Conservation (phyloP, 371 early-diverging fungal genomes). For the Dichotomocladium elegans region DNA sequence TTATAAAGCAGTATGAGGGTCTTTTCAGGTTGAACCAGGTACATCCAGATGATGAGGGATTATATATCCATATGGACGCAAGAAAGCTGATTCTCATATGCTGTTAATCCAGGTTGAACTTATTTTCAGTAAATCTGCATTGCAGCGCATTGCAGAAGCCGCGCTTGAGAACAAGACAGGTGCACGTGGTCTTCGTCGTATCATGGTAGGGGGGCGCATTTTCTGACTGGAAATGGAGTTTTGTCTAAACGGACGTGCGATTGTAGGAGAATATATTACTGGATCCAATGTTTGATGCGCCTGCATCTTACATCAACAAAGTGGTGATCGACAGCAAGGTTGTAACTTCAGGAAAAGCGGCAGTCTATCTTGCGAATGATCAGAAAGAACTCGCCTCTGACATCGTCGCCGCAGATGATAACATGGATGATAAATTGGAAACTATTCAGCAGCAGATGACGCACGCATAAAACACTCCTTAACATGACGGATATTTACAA, state of each 20-base stretch:
- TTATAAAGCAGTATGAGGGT: constrained; percentile 80
- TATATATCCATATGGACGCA: too few relatives aligned
- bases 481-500: neutral
- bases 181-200: constrained; percentile 83
- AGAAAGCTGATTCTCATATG: too few relatives aligned
- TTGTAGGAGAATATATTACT: constrained; percentile 65
- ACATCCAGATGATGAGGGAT: neutral
- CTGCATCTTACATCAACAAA: constrained; percentile 66
- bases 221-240: too few relatives aligned
- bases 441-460: constrained; percentile 17
- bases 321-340: constrained; percentile 71
- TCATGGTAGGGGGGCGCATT: constrained; percentile 71
- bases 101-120: constrained; percentile 40
- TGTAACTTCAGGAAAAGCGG: constrained; percentile 51
- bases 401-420: constrained; percentile 34
- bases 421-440: neutral
- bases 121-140: constrained; percentile 68
- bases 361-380: constrained; percentile 59
- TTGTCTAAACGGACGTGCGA: too few relatives aligned
- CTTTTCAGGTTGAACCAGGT: constrained; percentile 69
- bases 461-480: constrained; percentile 10
- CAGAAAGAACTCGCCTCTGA: constrained; percentile 37
- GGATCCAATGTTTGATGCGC: constrained; percentile 82
- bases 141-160: constrained; percentile 66
- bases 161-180: constrained; percentile 85